Base-by-base conservation (phyloP, 192 early-diverging fungal species). In the Coemansia guatemalensis region DNA sequence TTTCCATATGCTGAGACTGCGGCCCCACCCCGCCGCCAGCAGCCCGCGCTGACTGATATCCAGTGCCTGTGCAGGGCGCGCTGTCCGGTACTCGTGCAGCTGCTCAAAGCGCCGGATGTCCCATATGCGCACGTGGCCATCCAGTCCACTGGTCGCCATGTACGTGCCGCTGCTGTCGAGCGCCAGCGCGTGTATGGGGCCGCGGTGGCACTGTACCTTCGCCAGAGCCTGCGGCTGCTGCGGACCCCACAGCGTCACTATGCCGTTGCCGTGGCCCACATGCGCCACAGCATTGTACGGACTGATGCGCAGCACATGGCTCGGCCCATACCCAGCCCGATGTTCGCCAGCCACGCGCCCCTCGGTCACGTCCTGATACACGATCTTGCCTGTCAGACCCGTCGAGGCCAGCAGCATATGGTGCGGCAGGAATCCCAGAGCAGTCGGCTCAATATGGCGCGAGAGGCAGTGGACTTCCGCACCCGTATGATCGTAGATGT, bases 351-450 rank as follows among this genome's bases (percentile, higher is more conserved):
- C 89, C 7, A 95, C 73, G 41, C 87, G 59, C 47, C 96, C 96
- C 48, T 92, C 95, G 0, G 96, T 96, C 22, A 92, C 90, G 69
- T 98, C 96, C 82, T 96, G 95, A 77, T 96, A 98, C 71, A 90
- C 89, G 29, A 98, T 73, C 32, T 75, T 86, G 25, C 95, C 94
- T 6, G 85, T 81, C 65, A 90, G 90, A 18, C 93, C 91, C 21
- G 93, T 87, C 17, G 90, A 86, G 50, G 88, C 87, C 30, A 98
- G 83, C 70, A 98, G 77, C 65, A 93, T 96, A 71, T 98, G 96
- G 72, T 93, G 92, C 25, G 94, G 94, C 62, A 98, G 72, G 66
- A 95, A 98, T 39, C 94, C 92, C 53, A 98, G 75, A 44, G 84
- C 83, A 64, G 88, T 90, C 26, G 92, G 87, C 69, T 95, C 90